Evolutionary conservation across 345 rosid genomes (phyloP), one percentile per base, ranked within the genome.

Genomic region (Eucalyptus coolabah): DNA sequence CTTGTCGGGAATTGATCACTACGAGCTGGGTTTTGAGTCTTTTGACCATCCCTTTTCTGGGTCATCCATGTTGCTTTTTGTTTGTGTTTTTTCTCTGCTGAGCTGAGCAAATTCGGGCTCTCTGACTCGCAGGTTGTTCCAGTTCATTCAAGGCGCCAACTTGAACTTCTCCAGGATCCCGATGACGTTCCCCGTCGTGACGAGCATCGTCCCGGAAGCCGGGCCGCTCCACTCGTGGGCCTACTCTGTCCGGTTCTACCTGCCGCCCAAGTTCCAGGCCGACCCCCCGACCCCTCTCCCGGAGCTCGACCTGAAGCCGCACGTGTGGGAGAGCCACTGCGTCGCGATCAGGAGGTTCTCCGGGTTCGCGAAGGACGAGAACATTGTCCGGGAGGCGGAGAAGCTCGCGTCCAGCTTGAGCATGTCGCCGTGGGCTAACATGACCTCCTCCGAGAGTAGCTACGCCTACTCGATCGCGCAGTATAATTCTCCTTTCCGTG

Each of bases 61-160:
- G 85, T 77, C 26, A 7, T 56, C 37, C 40, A 51, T 40, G 44
- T 15, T 23, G 15, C 19, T 53, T 2, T 51, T 8, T 19, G 56
- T 53, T 50, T 19, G 56, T 17, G 60, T n/a, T 82, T 50, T 88
- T 32, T 88, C 32, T 50, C 26, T 14, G 26, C 4, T 86, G 81
- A 26, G 86, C 67, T 47, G 30, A 44, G 80, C 49, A 4, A 45
- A 9, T 8, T 2, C 32, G 88, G 0, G 80, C 45, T 60, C 18
- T 53, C 40, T 50, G 45, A 56, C 6, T 91, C 42, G 32, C 88
- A 94, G 95, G 93, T 92, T 96, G 91, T 96, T 96, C 93, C 98
- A 94, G 89, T 95, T 65, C 91, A 93, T 92, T 77, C 90, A 94
- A 91, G 97, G 98, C 51, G 98, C 98, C 86, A 96, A 96, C 91